A percentile compares a stretch with the other conserved stretches of the same genome.
phyloP scores from a whole-genome alignment of 2,329 filamentous ascomycete genomes.

The Paraphaeosphaeria sporulosa region DNA sequence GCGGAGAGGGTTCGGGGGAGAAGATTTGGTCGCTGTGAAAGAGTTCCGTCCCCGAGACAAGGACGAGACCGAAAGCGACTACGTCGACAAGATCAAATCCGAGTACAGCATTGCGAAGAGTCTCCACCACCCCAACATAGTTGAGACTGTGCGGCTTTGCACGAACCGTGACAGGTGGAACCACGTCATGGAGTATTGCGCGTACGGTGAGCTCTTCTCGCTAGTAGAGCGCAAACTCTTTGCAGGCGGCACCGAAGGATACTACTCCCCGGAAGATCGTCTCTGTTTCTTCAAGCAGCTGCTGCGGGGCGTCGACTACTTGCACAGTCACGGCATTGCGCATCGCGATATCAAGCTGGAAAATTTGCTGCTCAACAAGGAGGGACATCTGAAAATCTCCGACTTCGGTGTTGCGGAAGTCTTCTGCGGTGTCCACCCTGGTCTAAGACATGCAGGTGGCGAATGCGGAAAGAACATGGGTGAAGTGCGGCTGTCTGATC shows the following conservation, averaged over 20 bases:
- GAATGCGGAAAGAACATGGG: conserved; percentile 78
- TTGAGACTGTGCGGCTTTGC: conserved; percentile 80
- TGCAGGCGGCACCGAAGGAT: conserved; percentile 60
- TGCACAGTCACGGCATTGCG: conserved; percentile 84
- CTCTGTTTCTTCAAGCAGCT: conserved; percentile 91
- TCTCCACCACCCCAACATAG: conserved; percentile 85
- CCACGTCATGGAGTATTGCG: conserved; percentile 93
- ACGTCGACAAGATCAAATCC: conserved; percentile 88
- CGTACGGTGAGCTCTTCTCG: conserved; percentile 79
- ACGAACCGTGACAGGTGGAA: conserved; percentile 78
- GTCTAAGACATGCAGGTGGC: conserved; percentile 74
- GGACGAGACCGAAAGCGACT: conserved; percentile 75
- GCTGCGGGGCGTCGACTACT: conserved; percentile 79
- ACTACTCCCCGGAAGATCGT: conserved; percentile 71
- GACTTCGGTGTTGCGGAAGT: conserved; percentile 92
- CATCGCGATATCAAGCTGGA: conserved; percentile 92
- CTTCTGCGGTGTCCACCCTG: conserved; percentile 82
- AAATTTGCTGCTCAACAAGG: conserved; percentile 79
- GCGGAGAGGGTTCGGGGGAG: conserved; percentile 67
- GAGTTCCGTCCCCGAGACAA: conserved; percentile 79
- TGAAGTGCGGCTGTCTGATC: conserved; percentile 73
- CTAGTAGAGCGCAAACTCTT: conserved; percentile 69
- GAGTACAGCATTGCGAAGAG: conserved; percentile 90
- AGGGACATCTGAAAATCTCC: conserved; percentile 87
- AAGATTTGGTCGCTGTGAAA: conserved; percentile 84